Evolutionary conservation across 495 filamentous ascomycete genomes (phyloP).

Genomic region (Lepraria neglecta): DNA sequence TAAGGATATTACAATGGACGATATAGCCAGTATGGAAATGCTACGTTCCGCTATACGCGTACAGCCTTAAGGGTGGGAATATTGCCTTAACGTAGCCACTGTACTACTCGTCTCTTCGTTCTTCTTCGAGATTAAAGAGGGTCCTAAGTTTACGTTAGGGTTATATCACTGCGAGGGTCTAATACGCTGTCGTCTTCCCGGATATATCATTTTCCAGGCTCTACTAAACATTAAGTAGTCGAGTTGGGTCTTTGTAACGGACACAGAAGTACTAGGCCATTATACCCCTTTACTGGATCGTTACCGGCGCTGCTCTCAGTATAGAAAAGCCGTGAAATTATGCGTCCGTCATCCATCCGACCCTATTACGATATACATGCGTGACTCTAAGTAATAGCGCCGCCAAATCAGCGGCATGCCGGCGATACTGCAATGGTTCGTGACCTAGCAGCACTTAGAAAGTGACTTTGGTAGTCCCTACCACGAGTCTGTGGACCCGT

Average conservation of each 20-base stretch:
- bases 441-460: neutral
- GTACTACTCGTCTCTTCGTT: neutral
- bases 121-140: neutral
- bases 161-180: neutral
- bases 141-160: neutral
- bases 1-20: neutral
- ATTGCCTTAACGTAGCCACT: neutral
- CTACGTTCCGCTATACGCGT: neutral
- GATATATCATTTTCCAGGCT: neutral
- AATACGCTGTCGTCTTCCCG: neutral
- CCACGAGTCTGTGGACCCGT: too few species aligned
- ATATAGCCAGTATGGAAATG: conserved; percentile 1
- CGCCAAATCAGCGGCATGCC: neutral
- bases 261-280: neutral
- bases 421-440: neutral
- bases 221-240: neutral
- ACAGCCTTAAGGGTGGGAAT: neutral
- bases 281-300: neutral
- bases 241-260: conserved; percentile 3
- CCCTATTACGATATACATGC: neutral
- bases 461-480: neutral
- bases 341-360: neutral
- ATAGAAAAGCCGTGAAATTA: neutral
- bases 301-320: neutral
- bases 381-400: neutral